Base-by-base conservation (phyloP, 1,284 basidiomycete genomes). In the Ceratobasidium sp. region DNA sequence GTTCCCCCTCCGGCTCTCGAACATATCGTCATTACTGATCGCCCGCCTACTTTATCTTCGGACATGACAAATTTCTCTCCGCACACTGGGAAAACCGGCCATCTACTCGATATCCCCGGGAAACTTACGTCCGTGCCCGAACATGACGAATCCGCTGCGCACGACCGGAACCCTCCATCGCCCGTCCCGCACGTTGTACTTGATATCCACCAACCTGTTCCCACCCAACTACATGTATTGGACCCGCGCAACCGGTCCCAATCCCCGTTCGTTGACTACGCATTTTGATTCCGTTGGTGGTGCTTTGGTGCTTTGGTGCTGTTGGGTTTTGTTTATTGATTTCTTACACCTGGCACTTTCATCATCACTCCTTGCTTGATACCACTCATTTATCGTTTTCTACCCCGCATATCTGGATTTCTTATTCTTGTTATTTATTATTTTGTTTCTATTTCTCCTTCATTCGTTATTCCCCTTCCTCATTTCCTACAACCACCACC, bases 11-110 rank as follows among this genome's bases (percentile, higher is more conserved):
- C 65, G 53, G 65, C 37, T 56, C 41, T 69, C 27, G 65, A 69
- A 58, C 65, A 54, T 22, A 69, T 69, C 65, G 53, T 37, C 13
- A 69, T 69, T 31, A 69, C 65, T 58, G 65, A 69, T 69, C 65
- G 53, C 34, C 34, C 39, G 16, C 65, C 49, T 46, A 69, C 65
- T 43, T 37, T 69, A 37, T 69, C 49, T 29, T 56, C 65, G 31
- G 65, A 58, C 14, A 29, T 24, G 7, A 69, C 65, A 27, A 34
- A 51, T 19, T 54, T 53, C 19, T 69, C 65, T 29, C 65, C 65
- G 22, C 53, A 53, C 37, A 54, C 48, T 27, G 65, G n/a, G 24
- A 69, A 69, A 69, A 22, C 51, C 53, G 64, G 46, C 13, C 46
- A 31, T 8, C 13, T 46, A 7, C 61, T 43, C 19, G 61, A 63